These are phyloP conservation scores for Phytophthora europaea DNA, from an alignment of 352 stramenopile genomes.

Conservation along the genomic window DNA sequence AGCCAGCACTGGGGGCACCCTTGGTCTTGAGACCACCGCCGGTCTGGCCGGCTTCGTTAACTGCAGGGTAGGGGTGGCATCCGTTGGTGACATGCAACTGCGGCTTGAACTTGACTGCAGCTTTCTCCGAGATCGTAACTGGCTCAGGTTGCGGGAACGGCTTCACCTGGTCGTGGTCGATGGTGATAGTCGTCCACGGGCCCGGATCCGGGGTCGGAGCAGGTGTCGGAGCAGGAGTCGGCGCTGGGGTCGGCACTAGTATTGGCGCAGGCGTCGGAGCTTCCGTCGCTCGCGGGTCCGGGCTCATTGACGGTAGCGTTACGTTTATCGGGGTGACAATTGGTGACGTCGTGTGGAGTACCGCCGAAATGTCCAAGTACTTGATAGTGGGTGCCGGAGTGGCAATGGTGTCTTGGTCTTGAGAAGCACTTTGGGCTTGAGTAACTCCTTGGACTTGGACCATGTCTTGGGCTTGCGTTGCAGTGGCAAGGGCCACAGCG, in stretches of 20 bases:
- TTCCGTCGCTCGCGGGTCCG: slow-evolving; percentile 13
- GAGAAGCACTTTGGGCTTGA: background rate
- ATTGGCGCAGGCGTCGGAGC: slow-evolving; percentile 8
- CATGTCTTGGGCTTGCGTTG: background rate
- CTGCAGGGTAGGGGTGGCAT: slow-evolving; percentile 29
- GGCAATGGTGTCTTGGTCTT: background rate
- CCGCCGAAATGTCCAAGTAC: slow-evolving; percentile 2
- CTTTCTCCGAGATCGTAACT: slow-evolving; percentile 22
- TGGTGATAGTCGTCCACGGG: slow-evolving; percentile 17
- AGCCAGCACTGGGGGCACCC: slow-evolving; percentile 15
- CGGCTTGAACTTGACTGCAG: slow-evolving; percentile 28
- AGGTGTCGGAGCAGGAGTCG: slow-evolving; percentile 13
- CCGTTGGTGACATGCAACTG: slow-evolving; percentile 28
- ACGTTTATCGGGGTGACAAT: background rate
- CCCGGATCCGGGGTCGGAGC: background rate
- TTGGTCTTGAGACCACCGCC: slow-evolving; percentile 20
- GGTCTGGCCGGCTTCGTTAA: slow-evolving; percentile 19
- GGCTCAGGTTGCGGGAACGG: slow-evolving; percentile 24
- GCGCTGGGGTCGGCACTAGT: slow-evolving; percentile 4
- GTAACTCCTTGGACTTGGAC: background rate
- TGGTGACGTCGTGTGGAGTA: background rate
- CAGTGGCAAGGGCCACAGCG: background rate
- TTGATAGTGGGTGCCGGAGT: slow-evolving; percentile 9
- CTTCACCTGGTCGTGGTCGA: slow-evolving; percentile 25
- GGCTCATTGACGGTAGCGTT: background rate